phyloP scores from a whole-genome alignment of 176 grass and related monocot genomes.

The Zizania latifolia region DNA sequence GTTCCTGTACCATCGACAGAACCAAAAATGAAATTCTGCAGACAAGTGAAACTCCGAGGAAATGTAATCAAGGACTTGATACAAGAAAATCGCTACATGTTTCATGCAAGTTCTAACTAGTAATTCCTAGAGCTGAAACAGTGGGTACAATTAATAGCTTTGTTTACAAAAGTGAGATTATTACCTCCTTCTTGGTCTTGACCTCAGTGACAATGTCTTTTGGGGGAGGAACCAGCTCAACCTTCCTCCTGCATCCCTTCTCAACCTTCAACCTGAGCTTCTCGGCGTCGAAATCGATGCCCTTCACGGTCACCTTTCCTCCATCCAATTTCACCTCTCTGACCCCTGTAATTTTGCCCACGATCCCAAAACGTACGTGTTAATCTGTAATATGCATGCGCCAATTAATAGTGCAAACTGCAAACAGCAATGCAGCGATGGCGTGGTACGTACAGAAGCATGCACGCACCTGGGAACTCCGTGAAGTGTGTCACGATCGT shows the following conservation, averaged over 20 bases:
- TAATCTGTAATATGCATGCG: neutral
- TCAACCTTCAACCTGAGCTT: constrained; percentile 58
- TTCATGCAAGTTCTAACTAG: too few species aligned
- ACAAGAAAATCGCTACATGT: too few species aligned
- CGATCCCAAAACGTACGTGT: too few species aligned
- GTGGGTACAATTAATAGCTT: too few species aligned
- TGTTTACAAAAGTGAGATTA: too few species aligned
- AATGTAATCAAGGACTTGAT: neutral
- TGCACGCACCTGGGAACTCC: constrained; percentile 30
- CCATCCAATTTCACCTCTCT: constrained; percentile 65
- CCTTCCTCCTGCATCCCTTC: constrained; percentile 50
- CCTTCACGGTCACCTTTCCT: constrained; percentile 62
- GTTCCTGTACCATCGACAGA: constrained; percentile 17
- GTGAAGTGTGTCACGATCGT: constrained; percentile 53
- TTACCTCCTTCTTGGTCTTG: constrained; percentile 62
- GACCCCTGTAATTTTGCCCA: constrained; percentile 41
- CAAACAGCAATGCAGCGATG: neutral
- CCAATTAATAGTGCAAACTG: neutral
- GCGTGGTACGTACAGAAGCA: neutral
- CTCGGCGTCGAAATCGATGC: constrained; percentile 48
- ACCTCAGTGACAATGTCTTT: constrained; percentile 33
- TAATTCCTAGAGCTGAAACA: too few species aligned
- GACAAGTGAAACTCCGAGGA: neutral
- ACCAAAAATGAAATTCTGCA: neutral
- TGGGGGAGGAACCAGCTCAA: constrained; percentile 48